Conservation (phyloP, 139 green algal species). For the Closterium sp. region DNA sequence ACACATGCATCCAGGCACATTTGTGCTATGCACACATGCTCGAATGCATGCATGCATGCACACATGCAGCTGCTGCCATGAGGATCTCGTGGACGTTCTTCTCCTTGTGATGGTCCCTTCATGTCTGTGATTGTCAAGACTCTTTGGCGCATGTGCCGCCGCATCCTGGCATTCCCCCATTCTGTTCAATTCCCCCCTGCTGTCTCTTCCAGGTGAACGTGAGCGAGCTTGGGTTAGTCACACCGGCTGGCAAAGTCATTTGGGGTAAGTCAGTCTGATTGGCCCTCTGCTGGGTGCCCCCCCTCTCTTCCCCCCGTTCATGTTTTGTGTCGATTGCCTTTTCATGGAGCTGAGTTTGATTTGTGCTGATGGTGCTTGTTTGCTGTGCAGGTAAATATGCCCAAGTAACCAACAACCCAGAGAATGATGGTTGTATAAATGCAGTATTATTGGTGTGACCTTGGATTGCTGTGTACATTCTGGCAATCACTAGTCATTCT, state of each 20-base stretch:
- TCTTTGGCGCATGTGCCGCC: background rate
- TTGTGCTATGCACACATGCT: too few relatives aligned
- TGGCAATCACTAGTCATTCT: background rate
- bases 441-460: slow-evolving; percentile 91
- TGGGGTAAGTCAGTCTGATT: slow-evolving; percentile 86
- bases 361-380: background rate
- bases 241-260: slow-evolving; percentile 97
- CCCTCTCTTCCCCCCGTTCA: too few relatives aligned
- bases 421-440: slow-evolving; percentile 99
- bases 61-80: background rate
- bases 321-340: too few relatives aligned
- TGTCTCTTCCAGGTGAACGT: slow-evolving; percentile 88
- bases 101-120: background rate
- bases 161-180: background rate
- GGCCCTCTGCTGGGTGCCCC: too few relatives aligned
- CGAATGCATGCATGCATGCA: slow-evolving; percentile 62
- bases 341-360: too few relatives aligned
- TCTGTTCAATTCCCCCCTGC: background rate
- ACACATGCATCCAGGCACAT: too few relatives aligned
- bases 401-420: slow-evolving; percentile 94
- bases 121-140: background rate
- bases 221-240: slow-evolving; percentile 96
- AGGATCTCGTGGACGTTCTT: too few relatives aligned
- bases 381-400: slow-evolving; percentile 48
- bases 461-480: background rate